Conservation (phyloP, 2,329 filamentous ascomycete genomes). For the Chaetomiaceae sp. region DNA sequence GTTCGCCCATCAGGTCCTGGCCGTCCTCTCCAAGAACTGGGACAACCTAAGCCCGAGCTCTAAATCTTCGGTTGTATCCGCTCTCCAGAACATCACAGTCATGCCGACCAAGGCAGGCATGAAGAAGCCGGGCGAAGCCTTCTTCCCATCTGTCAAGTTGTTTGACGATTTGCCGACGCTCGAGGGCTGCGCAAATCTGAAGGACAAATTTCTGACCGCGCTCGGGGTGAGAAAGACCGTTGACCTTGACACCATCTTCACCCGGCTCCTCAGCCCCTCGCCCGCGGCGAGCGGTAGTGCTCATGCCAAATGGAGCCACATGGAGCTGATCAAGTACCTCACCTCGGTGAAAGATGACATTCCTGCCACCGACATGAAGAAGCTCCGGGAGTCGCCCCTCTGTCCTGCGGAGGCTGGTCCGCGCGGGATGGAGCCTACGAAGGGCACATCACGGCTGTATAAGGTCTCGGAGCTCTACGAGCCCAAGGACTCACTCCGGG, state of each 20-base stretch:
- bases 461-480: conserved; percentile 76
- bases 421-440: conserved; percentile 48
- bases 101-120: conserved; percentile 91
- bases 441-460: conserved; percentile 53
- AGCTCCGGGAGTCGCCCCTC: conserved; percentile 71
- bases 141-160: conserved; percentile 88
- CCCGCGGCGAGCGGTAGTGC: conserved; percentile 45
- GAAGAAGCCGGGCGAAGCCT: conserved; percentile 78
- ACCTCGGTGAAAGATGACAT: conserved; percentile 88
- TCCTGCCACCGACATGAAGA: conserved; percentile 72
- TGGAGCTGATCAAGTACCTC: conserved; percentile 91
- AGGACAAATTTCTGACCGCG: conserved; percentile 80
- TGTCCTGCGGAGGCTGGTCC: conserved; percentile 71
- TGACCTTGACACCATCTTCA: conserved; percentile 90
- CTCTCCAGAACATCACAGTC: conserved; percentile 64
- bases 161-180: conserved; percentile 91
- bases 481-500: conserved; percentile 64
- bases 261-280: conserved; percentile 66
- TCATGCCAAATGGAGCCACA: conserved; percentile 75
- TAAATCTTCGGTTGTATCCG: conserved; percentile 58
- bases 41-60: conserved; percentile 66
- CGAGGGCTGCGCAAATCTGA: conserved; percentile 69
- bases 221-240: conserved; percentile 93
- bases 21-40: conserved; percentile 84
- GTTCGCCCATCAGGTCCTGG: conserved; percentile 73